Conservation (phyloP, 2,329 filamentous ascomycete genomes). For the Apiospora aurea region DNA sequence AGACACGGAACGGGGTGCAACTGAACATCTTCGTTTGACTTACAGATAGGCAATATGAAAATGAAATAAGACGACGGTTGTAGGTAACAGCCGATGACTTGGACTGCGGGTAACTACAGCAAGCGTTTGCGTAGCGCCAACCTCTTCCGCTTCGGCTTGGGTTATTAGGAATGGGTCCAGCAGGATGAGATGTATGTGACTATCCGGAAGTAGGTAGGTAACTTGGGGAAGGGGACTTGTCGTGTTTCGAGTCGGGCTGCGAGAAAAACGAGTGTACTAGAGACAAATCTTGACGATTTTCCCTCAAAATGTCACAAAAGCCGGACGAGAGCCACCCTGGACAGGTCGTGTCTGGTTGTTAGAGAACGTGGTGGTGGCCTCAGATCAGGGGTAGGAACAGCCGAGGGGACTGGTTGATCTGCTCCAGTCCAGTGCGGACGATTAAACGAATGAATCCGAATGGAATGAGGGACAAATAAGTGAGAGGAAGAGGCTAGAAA, state of each 20-base stretch:
- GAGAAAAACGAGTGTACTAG: slow-evolving; percentile 37
- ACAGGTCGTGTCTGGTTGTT: slow-evolving; percentile 33
- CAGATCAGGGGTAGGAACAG: slow-evolving; percentile 39
- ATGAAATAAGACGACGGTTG: slow-evolving; percentile 1
- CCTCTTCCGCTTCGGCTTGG: slow-evolving; percentile 4
- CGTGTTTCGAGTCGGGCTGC: slow-evolving; percentile 28
- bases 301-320: slow-evolving; percentile 26
- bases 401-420: slow-evolving; percentile 32
- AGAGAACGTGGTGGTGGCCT: slow-evolving; percentile 38
- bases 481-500: slow-evolving; percentile 33
- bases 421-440: slow-evolving; percentile 24
- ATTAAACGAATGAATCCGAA: slow-evolving; percentile 24
- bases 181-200: slow-evolving; percentile 11
- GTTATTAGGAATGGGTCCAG: slow-evolving; percentile 12
- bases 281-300: slow-evolving; percentile 24
- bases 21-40: slow-evolving; percentile 6
- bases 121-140: slow-evolving; percentile 17
- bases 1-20: slow-evolving; percentile 17
- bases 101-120: slow-evolving; percentile 20
- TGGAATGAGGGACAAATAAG: slow-evolving; percentile 33
- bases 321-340: slow-evolving; percentile 29
- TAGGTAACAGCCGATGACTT: slow-evolving; percentile 1
- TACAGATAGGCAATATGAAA: background rate
- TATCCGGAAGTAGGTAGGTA: background rate
- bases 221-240: background rate